Evolutionary conservation across 1,284 basidiomycete species (phyloP), one percentile per base, ranked within the genome.

Genomic region (Malassezia nana): DNA sequence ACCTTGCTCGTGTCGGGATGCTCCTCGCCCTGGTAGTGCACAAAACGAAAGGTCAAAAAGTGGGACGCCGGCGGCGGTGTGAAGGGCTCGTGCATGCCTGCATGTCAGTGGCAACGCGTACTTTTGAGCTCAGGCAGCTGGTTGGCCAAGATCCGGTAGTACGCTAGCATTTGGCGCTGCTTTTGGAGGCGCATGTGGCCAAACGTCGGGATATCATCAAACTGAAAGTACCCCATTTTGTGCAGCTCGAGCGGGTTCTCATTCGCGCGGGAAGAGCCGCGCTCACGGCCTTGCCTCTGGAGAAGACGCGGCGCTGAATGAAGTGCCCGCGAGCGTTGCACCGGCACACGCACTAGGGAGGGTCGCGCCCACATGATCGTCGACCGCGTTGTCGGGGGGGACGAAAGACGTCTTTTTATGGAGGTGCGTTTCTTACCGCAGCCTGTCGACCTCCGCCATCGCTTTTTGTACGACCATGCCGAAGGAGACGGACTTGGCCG

Each of bases 1-100:
- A 72, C 69, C 55, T 76, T 76, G 35, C 71, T 65, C 16, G 67
- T 62, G 9, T 62, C 72, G 3, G 75, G 75, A 58, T 76, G 75
- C 9, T 49, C 50, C 40, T 75, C 70, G 40, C 75, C 75, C 48
- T 76, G 74, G 50, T 70, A 75, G 60, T 76, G 75, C 54, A 67
- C 64, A 54, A 71, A 67, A 15, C 72, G 55, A 59, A 69, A 66
- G 57, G 58, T 49, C 15, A 74, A 50, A 29, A 69, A 53, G 13
- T 64, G 39, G 3, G 44, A 9, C 0, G 49, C 12, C 1, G 57
- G 39, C 1, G 75, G 75, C 10, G 68, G 69, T 9, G 43, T 49
- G 59, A 73, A 76, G 2, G 50, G 39, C 48, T 71, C 55, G 20
- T 66, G 66, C 53, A 75, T 67, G 1, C 60, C 63, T 59, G 66